A percentile compares a stretch with the other conserved stretches of the same genome.
Evolutionary conservation across 2,329 filamentous ascomycete genomes (phyloP).

Genomic region (Cordyceps farinosa): DNA sequence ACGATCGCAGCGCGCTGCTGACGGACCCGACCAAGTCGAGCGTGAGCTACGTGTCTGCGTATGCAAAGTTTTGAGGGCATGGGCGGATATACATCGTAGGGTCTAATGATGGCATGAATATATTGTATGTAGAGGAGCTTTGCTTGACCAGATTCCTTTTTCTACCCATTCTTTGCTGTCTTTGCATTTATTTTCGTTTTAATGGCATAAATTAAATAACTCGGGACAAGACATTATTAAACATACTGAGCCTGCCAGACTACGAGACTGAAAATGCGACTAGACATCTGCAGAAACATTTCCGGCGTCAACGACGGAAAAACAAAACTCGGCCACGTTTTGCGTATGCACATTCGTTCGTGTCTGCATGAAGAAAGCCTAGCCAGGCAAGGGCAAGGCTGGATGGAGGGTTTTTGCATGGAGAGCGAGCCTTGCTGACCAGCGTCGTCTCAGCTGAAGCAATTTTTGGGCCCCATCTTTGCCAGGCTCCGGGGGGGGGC

Average conservation of each 20-base stretch:
- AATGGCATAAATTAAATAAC: not conserved
- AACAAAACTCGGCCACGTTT: not conserved
- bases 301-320: not conserved
- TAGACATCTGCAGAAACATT: not conserved
- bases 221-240: not conserved
- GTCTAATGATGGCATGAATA: not conserved
- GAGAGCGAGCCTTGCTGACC: constrained; percentile 4
- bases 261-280: not conserved
- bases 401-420: not conserved
- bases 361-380: not conserved
- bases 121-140: constrained; percentile 6
- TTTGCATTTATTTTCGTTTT: not conserved
- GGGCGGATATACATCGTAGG: not conserved
- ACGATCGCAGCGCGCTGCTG: constrained; percentile 80
- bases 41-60: constrained; percentile 93
- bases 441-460: not conserved
- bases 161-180: not conserved
- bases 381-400: not conserved
- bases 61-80: constrained; percentile 64
- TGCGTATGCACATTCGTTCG: not conserved
- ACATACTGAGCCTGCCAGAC: not conserved
- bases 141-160: not conserved
- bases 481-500: not conserved
- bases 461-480: not conserved
- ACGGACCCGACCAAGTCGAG: constrained; percentile 68